phyloP scores from a whole-genome alignment of 352 stramenopile species.

The Phytophthora citricola region DNA sequence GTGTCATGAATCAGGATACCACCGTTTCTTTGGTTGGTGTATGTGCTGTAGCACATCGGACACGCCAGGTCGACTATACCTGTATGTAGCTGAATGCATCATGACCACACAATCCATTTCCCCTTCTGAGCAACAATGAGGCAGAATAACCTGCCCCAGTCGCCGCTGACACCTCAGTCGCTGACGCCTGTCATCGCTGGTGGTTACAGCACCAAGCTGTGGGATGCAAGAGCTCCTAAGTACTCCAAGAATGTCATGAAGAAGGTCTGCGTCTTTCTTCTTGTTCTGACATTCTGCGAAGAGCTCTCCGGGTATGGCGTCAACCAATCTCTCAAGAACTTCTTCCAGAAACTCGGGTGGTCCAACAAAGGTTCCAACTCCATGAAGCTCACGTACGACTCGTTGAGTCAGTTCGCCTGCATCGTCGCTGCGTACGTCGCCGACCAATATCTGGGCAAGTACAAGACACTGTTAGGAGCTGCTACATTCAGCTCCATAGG shows the following conservation, averaged over 20 bases:
- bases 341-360: conserved; percentile 69
- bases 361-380: conserved; percentile 59
- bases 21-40: no score
- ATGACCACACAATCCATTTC: no score
- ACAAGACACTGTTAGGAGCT: conserved; percentile 34
- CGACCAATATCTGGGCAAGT: conserved; percentile 64
- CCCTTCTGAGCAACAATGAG: conserved; percentile 7
- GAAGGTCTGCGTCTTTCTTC: conserved; percentile 63
- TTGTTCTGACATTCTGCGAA: conserved; percentile 49
- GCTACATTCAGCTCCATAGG: conserved; percentile 51
- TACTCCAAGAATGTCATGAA: conserved; percentile 66
- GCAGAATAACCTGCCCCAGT: conserved; percentile 19
- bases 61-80: no score
- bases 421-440: conserved; percentile 63
- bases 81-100: no score
- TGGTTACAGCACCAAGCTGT: conserved; percentile 36
- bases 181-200: no score
- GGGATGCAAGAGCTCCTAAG: conserved; percentile 54
- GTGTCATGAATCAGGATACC: no score
- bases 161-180: not conserved
- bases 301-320: conserved; percentile 67
- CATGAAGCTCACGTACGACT: conserved; percentile 76
- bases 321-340: conserved; percentile 70
- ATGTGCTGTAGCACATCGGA: no score
- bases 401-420: conserved; percentile 66